A percentile compares a stretch with the other conserved stretches of the same genome.
phyloP scores from a whole-genome alignment of 108 stramenopile genomes.

The Skeletonema menzelii region DNA sequence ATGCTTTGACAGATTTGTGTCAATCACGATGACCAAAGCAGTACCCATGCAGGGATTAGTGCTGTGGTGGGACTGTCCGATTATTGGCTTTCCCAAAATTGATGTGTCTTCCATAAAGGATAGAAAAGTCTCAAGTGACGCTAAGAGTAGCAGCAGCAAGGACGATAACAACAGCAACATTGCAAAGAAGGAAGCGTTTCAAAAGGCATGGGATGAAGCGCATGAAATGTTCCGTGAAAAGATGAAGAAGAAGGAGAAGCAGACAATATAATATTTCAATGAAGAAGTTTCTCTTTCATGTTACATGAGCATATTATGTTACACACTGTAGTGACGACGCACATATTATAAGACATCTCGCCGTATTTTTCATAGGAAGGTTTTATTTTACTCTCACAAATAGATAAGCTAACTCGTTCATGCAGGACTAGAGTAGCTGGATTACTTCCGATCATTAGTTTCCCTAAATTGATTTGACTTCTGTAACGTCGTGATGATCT shows the following conservation, averaged over 20 bases:
- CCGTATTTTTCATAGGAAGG: too few relatives aligned
- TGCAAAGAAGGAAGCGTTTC: slow-evolving; percentile 36
- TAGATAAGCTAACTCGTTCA: too few relatives aligned
- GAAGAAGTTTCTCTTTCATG: neutral
- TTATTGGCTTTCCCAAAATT: slow-evolving; percentile 28
- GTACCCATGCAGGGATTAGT: slow-evolving; percentile 49
- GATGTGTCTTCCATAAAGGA: slow-evolving; percentile 24
- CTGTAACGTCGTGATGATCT: too few relatives aligned
- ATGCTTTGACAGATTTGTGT: slow-evolving; percentile 26
- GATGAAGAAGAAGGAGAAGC: slow-evolving; percentile 29
- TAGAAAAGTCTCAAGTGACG: slow-evolving; percentile 4
- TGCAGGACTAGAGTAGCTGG: too few relatives aligned
- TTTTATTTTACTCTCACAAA: too few relatives aligned
- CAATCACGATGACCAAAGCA: slow-evolving; percentile 31
- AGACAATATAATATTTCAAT: neutral
- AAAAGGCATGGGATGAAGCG: slow-evolving; percentile 51
- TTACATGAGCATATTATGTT: too few relatives aligned
- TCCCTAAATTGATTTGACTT: too few relatives aligned
- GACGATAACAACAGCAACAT: slow-evolving; percentile 4
- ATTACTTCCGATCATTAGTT: too few relatives aligned
- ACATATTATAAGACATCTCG: too few relatives aligned
- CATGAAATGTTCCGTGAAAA: slow-evolving; percentile 49
- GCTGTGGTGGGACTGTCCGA: slow-evolving; percentile 40
- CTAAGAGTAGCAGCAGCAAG: slow-evolving; percentile 6
- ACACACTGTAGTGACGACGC: too few relatives aligned